Percentiles rank a stretch among this genome's conserved stretches.
phyloP scores from a whole-genome alignment of 1,139 yeast genomes.

The Taphrina communis region DNA sequence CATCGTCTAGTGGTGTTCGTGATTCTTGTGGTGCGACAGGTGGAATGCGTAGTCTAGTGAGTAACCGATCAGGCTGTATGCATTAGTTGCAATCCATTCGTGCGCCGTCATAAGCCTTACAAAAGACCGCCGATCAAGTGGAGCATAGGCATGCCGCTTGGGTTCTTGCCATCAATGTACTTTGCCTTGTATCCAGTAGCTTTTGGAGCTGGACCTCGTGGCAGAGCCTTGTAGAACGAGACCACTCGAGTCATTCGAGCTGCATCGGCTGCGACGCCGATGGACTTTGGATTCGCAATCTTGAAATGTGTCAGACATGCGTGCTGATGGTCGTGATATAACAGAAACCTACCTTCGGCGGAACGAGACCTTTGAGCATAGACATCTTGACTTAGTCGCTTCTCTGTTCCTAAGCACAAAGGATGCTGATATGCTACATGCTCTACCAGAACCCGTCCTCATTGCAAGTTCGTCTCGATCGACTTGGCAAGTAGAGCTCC shows the following conservation, averaged over 20 bases:
- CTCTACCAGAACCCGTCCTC: slow-evolving; percentile 1
- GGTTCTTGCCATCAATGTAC: slow-evolving; percentile 70
- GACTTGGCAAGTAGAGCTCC: neutral
- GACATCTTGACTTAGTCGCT: slow-evolving; percentile 14
- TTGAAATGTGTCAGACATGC: neutral
- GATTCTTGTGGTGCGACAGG: slow-evolving; percentile 41
- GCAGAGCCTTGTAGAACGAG: slow-evolving; percentile 91
- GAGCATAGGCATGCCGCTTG: slow-evolving; percentile 70
- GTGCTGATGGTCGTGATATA: neutral
- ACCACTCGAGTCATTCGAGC: slow-evolving; percentile 96
- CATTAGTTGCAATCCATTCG: neutral
- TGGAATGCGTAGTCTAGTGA: slow-evolving; percentile 41
- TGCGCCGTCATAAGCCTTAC: slow-evolving; percentile 10
- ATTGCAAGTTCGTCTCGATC: neutral
- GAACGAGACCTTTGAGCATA: slow-evolving; percentile 39
- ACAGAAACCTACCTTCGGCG: slow-evolving; percentile 29
- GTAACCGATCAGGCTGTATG: slow-evolving; percentile 34
- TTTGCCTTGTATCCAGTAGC: slow-evolving; percentile 64
- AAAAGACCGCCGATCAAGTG: slow-evolving; percentile 40
- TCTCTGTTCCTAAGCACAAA: neutral
- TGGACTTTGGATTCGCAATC: slow-evolving; percentile 60
- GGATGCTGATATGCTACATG: neutral
- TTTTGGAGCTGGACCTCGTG: slow-evolving; percentile 84
- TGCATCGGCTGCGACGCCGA: slow-evolving; percentile 94
- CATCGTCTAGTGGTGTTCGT: slow-evolving; percentile 31